Evolutionary conservation across 352 stramenopile genomes (phyloP), one percentile per base, ranked within the genome.

Genomic region (Pythium utonaiense): DNA sequence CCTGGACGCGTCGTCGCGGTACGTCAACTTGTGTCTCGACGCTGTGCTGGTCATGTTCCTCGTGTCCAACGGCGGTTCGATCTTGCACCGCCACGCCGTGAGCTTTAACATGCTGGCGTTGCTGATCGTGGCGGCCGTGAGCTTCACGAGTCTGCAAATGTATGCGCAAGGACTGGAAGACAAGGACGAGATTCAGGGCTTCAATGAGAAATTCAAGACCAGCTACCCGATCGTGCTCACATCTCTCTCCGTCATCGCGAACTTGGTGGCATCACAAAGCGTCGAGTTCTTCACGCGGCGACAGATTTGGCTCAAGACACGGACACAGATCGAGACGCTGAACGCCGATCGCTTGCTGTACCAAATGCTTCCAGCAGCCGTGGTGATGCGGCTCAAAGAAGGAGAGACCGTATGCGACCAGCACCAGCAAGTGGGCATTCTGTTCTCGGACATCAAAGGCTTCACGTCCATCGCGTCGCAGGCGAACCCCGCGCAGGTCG

Each of bases 361-460:
- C 49, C 88, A 95, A 58, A 95, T 96, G 86, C 68, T 96, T 0
- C 88, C 87, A 0, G 78, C 80, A 0, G 83, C 86, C 0, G 83
- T 95, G 8, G 81, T 95, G 3, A 91, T 91, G 78, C 71, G 88
- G 10, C 70, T 95, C 5, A 95, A 95, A 62, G 81, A 93, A 57
- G 83, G 84, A 10, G 83, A 94, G 57, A 86, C 75, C 30, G 82
- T 95, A 9, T 93, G 82, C 47, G 83, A 95, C 41, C 79, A 95
- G 66, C 83, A 95, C 42, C 86, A 93, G 52, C 79, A 93, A 55
- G 83, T 95, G 4, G 83, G 86, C 0, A 93, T 98, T 21, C 59
- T 98, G 1, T 98, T 97, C 60, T 95, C 78, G 1, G 89, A 97
- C 54, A 97, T 97, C 60, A 94, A 95, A 30, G 89, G 87, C 0